Base-by-base conservation (phyloP, 73 alveolate species). In the Tetrahymena malaccensis region DNA sequence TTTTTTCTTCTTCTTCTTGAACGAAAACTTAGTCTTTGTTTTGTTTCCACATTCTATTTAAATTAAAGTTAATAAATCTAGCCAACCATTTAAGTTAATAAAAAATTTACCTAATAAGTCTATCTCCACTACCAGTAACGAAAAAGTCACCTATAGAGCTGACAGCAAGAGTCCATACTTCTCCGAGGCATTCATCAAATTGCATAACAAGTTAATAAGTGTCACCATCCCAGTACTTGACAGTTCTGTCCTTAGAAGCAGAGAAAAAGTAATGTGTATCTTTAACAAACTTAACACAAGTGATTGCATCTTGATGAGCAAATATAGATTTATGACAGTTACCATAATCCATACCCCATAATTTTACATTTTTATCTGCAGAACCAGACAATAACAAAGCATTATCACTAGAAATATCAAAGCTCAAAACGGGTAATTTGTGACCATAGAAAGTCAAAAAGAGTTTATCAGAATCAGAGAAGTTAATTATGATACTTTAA, bases 341-440 rank as follows among this genome's bases (percentile, higher is more conserved):
- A 8, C 99, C 99, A 94, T 98, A 99, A 97, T 99, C 99, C 98
- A 98, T 97, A 55, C 99, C 99, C 99, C 99, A 99, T 37, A 99
- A 96, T 96, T 99, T 99, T 33, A 99, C 97, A 95, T 98, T 99
- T 94, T 99, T 99, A 97, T 99, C 99, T 16, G 98, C 98, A 22
- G 99, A 98, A 19, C 99, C 98, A 57, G 99, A 97, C 1, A 98
- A 99, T 38, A 99, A 56, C 70, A 99, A 95, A 55, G 97, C 94
- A 56, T 98, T 97, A 97, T 99, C 99, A 55, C 98, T 94, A 85
- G 99, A 98, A 37, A 98, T 98, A 85, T 98, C 99, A 96, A 98
- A 99, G 94, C 98, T 93, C 11, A 99, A 95, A 6, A 99, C 98
- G 11, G 99, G 99, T 95, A 99, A 97, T 93, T 96, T 96, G 96